phyloP scores from a whole-genome alignment of 345 rosid species.

The Viola odorata region DNA sequence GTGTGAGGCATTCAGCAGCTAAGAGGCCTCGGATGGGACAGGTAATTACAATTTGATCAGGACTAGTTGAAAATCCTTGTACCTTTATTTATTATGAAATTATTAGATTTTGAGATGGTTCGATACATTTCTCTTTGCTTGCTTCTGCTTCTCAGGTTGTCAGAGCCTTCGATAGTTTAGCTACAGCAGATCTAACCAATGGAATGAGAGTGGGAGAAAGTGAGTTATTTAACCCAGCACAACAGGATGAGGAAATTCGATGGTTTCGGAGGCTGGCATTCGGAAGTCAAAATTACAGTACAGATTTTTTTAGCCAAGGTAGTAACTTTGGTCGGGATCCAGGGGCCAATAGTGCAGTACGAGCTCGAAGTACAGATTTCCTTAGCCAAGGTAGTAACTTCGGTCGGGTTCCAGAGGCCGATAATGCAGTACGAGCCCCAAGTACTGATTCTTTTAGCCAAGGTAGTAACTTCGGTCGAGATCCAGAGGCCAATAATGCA shows the following conservation, averaged over 20 bases:
- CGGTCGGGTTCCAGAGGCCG: no score
- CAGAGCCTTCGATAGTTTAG: constrained; percentile 70
- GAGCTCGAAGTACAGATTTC: no score
- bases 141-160: constrained; percentile 53
- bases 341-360: no score
- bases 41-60: constrained; percentile 31
- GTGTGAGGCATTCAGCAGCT: constrained; percentile 81
- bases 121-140: constrained; percentile 5
- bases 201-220: constrained; percentile 95
- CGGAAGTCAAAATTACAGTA: constrained; percentile 73
- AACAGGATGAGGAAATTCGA: constrained; percentile 81
- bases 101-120: background rate
- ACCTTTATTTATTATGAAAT: background rate
- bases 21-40: constrained; percentile 95
- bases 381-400: no score
- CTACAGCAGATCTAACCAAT: constrained; percentile 60
- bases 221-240: constrained; percentile 62
- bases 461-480: no score
- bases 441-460: no score
- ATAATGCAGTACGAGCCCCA: no score
- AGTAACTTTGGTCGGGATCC: background rate
- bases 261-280: constrained; percentile 85
- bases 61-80: background rate
- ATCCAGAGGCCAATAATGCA: no score
- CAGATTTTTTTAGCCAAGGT: constrained; percentile 50